Base-by-base conservation (phyloP, 1,139 yeast species). In the Debaryomycetaceae sp. region DNA sequence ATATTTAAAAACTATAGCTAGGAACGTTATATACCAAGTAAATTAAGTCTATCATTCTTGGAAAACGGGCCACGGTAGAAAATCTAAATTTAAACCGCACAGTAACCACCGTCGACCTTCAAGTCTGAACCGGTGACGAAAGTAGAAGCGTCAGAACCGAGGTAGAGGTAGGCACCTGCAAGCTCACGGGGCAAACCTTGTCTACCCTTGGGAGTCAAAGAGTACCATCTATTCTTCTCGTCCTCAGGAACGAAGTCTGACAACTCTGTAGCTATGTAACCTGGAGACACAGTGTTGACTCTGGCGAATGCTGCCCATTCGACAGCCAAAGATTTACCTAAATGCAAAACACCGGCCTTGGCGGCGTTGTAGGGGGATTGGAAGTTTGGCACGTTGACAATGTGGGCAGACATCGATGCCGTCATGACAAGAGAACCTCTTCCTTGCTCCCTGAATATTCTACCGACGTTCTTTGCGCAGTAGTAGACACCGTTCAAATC, bases 381-480 rank as follows among this genome's bases (percentile, higher is more conserved):
- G 43, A 79, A 79, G 61, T 81, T 83, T 40, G 87, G 87, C 58
- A 79, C 80, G 63, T 81, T 81, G 54, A 79, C 86, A 56, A 81
- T 80, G 57, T 78, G 78, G 38, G 80, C 86, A 35, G 85, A 80
- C 83, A 80, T 80, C 42, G 83, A 78, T 7, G 84, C 84, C 41
- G 83, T 78, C 70, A 79, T 78, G 49, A 81, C 70, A 50, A 80
- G 63, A n/a, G 82, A 72, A 34, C 87, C 78, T 37, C 57, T 59
- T 31, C 75, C 74, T 54, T 70, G 72, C 42, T 60, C 51, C 51
- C 63, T 62, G 63, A 72, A 72, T 39, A 70, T 60, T 47, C 57
- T 63, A 33, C 77, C 77, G 39, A 71, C 63, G 47, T 66, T 59
- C 57, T 71, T 71, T 44, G 76, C 69, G 56, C 77, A 71, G 59